Percentiles rank a stretch among this genome's conserved stretches.
phyloP scores from a whole-genome alignment of 164 flowering plant species.

The Chimonanthus praecox region DNA sequence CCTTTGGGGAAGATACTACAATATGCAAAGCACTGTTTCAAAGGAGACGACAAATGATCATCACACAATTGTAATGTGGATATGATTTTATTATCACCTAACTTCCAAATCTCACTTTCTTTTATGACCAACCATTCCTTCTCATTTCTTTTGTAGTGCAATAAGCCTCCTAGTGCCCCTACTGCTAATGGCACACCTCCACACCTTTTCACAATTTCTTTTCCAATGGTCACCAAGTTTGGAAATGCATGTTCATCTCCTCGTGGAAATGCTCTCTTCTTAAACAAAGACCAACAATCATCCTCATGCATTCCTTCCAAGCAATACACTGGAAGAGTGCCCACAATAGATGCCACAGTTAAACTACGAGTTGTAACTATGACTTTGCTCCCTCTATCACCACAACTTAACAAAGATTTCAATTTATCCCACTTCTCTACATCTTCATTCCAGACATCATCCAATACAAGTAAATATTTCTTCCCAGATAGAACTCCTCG shows the following conservation, averaged over 20 bases:
- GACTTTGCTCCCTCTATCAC: slow-evolving; percentile 8
- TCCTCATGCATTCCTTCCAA: slow-evolving; percentile 9
- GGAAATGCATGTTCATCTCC: neutral
- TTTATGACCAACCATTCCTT: slow-evolving; percentile 8
- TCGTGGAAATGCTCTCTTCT: slow-evolving; percentile 4
- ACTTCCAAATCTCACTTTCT: slow-evolving; percentile 1
- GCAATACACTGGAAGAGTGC: neutral
- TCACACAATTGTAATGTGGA: neutral
- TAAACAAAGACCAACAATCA: slow-evolving; percentile 12
- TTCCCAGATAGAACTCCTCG: neutral
- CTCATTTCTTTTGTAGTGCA: slow-evolving; percentile 8
- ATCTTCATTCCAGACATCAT: slow-evolving; percentile 18
- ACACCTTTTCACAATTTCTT: slow-evolving; percentile 14
- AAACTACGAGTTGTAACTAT: slow-evolving; percentile 15
- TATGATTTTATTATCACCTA: neutral
- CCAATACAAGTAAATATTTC: slow-evolving; percentile 11
- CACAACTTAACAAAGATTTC: neutral
- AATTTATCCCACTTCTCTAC: slow-evolving; percentile 4
- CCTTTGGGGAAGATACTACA: slow-evolving; percentile 21
- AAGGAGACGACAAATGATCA: slow-evolving; percentile 3
- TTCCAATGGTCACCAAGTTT: slow-evolving; percentile 6
- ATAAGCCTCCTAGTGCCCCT: slow-evolving; percentile 11
- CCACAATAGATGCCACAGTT: slow-evolving; percentile 9
- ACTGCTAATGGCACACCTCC: slow-evolving; percentile 18
- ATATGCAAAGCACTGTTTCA: slow-evolving; percentile 16